Base-by-base conservation (phyloP, 1,139 yeast genomes). In the Diutina ranongensis region DNA sequence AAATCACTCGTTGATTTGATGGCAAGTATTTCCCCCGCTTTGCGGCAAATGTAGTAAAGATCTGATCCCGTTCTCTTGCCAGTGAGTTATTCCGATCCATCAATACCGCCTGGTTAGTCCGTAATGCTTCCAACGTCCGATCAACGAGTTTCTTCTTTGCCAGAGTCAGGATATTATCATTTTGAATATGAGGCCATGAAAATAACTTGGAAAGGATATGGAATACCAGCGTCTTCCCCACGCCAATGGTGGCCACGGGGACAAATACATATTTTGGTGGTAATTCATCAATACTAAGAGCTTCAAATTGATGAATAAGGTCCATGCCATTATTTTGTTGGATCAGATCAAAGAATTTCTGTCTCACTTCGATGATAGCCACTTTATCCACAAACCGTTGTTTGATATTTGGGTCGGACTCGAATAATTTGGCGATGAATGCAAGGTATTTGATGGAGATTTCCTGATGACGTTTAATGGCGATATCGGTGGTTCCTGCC, bases 201-300 rank as follows among this genome's bases (percentile, higher is more conserved):
- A 68, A 81, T 25, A 89, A 57, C 9, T 71, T 58, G 1, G 59
- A 54, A 41, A 92, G 63, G 0, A 92, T 80, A 44, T 74, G 61
- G 3, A 87, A 77, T 0, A 86, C 75, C 0, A 97, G 87, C 0
- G 97, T 88, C 58, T 94, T 94, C 8, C 99, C 99, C 60, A 97
- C 87, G 0, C 97, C 98, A 45, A 92, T 76, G 0, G 96, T 87
- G 0, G 97, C 88, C 13, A 89, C 78, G 0, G 97, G 94, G 1
- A 88, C 74, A 1, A 94, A 56, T 0, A 85, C 72, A 56, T 77
- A 86, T 33, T 51, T 48, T 33, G 52, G 54, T 16, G 54, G 49
- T 10, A 49, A 40, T 10, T 46, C 46, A 4, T 47, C 50, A 44
- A 63, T 45, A 4, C 52, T 52, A 32, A 64, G 52, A 44, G 65